Base-by-base conservation (phyloP, 129 eudicot species). In the Lonicera japonica region DNA sequence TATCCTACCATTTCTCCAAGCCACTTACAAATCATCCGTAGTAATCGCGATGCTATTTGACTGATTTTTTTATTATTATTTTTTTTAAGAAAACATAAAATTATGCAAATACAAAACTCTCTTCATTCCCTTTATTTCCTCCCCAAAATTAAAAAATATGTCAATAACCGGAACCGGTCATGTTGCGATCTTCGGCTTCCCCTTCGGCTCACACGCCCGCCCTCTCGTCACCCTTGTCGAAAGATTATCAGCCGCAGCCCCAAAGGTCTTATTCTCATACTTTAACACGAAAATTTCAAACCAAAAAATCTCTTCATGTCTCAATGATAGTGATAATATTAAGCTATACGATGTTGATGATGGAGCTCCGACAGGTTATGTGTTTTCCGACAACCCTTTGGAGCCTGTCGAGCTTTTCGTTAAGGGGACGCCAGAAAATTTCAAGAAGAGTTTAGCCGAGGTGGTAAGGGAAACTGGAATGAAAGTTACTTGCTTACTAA, bases 121-220 rank as follows among this genome's bases (percentile, higher is more conserved):
- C 50, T 14, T 29, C 6, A 29, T 29, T 1, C 36, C 36, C 36
- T 29, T 29, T 29, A 29, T 1, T 29, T 29, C 36, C 2, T 1
- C 36, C 16, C 5, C 1, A 5, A 17, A 36, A 36, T 17, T 1
- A 38, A 39, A 60, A 10, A 39, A 60, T 60, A 60, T 60, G 64
- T 60, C 64, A 0, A 36, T 20, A 23, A 11, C 34, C 15, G 21
- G 16, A 19, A 14, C 16, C 1, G 23, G 5, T 10, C 64, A 60
- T 19, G 50, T 38, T 50, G 64, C 64, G 16, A 50, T 60, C 25
- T 60, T 60, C 15, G 64, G 50, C 17, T 60, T 60, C 17, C 64
- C 64, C 1, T 60, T 60, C 64, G 51, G 51, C 23, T 15, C 25
- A 47, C 51, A 59, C 7, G 51, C 64, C 0, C 25, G 25, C 51